Conservation (phyloP, 2,329 filamentous ascomycete species). For the Elsinoe ampelina region DNA sequence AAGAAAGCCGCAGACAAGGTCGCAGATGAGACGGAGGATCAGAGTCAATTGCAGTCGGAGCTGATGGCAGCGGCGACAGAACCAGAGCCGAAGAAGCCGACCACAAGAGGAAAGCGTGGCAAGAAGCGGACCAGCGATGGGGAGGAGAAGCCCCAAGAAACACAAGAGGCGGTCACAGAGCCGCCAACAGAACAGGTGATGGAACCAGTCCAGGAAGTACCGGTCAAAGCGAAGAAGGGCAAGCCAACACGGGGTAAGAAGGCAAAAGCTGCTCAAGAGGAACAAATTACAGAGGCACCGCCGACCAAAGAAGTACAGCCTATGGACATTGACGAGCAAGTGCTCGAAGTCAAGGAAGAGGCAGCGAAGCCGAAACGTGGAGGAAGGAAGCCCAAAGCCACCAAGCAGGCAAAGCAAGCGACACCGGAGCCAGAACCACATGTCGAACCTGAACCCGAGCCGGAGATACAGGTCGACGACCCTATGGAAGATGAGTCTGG, state of each 20-base stretch:
- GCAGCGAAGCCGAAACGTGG: constrained; percentile 17
- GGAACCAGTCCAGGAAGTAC: constrained; percentile 5
- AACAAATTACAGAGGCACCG: constrained; percentile 11
- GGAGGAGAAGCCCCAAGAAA: constrained; percentile 14
- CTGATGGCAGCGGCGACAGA: constrained; percentile 21
- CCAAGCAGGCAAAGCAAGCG: constrained; percentile 17
- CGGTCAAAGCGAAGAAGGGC: constrained; percentile 15
- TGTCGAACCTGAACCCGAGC: constrained; percentile 18
- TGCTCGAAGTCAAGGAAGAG: not conserved
- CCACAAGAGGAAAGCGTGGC: constrained; percentile 23
- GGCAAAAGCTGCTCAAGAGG: constrained; percentile 16
- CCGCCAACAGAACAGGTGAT: not conserved
- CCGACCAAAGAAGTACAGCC: not conserved
- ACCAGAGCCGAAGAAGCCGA: constrained; percentile 21
- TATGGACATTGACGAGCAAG: constrained; percentile 8
- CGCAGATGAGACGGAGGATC: constrained; percentile 18
- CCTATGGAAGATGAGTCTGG: constrained; percentile 16
- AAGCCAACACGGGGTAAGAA: constrained; percentile 19
- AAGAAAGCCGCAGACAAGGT: constrained; percentile 13
- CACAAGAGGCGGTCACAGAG: not conserved
- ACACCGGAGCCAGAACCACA: constrained; percentile 16
- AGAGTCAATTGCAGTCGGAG: constrained; percentile 23
- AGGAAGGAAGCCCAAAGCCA: constrained; percentile 19
- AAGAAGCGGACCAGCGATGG: constrained; percentile 33
- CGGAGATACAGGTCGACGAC: constrained; percentile 25